Evolutionary conservation across 1,139 yeast species (phyloP), one percentile per base, ranked within the genome.

Genomic region (Diutina rugosa): DNA sequence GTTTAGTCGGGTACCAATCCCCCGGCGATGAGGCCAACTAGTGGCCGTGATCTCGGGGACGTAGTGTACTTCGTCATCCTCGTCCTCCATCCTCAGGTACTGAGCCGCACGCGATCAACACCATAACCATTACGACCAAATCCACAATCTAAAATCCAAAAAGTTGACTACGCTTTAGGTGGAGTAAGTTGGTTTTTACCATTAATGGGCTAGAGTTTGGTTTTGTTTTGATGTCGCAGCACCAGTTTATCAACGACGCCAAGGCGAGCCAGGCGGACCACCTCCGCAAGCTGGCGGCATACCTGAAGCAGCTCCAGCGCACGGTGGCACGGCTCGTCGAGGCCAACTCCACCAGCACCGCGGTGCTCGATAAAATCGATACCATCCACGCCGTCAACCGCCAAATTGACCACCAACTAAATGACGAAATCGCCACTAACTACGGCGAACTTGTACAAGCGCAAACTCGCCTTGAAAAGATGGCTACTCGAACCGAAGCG

Each of bases 381-480:
- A 75, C 79, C 9, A 73, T 76, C 10, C 79, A 74, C 57, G 72
- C 74, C 55, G 63, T 76, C 26, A 72, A 76, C 61, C 57, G 63
- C 5, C 73, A 73, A 49, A 74, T 76, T 14, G 73, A 73, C 57
- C 62, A 63, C 16, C 79, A 75, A 58, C 59, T 75, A 56, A 65
- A 65, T 46, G 59, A 64, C 14, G 73, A 69, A 56, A 63, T 72
- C 12, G 64, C 69, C 0, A 56, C 54, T n/a, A 69, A 64, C 56
- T 72, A 61, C 57, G 66, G 65, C 32, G 63, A 62, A 49, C 63
- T 75, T 54, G 57, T 67, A 54, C 58, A 57, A 8, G 60, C 63
- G 18, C 69, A 68, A 60, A 55, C 55, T n/a, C 60, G 63, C 53
- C 61, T 73, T 47, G 55, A 59, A 6, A 61, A 59, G n/a, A 54